A percentile compares a stretch with the other conserved stretches of the same genome.
Evolutionary conservation across 176 grass and related monocot species (phyloP).

Genomic region (Eleusine coracana): DNA sequence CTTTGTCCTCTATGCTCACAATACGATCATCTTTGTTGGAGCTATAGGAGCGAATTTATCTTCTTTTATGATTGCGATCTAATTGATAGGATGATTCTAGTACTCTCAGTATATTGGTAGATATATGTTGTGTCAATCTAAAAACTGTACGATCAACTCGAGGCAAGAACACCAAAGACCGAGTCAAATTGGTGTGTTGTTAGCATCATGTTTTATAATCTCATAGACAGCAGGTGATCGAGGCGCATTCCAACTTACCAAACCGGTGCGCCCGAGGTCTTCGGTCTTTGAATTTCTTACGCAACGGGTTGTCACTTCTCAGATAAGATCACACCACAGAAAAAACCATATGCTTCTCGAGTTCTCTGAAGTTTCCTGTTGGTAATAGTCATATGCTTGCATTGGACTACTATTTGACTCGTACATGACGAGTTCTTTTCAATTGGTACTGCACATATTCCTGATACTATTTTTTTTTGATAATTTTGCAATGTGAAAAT

Average conservation of each 20-base stretch:
- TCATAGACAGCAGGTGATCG: constrained; percentile 17
- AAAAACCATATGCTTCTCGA: neutral
- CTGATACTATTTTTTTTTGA: too few species aligned
- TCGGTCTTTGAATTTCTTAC: constrained; percentile 1
- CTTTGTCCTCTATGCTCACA: neutral
- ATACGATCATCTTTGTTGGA: neutral
- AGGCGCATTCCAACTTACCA: constrained; percentile 8
- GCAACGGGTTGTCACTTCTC: neutral
- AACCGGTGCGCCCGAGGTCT: neutral
- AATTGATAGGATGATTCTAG: neutral
- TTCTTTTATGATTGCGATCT: neutral
- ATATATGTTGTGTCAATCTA: neutral
- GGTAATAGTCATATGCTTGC: neutral
- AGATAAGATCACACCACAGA: neutral
- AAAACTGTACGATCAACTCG: neutral
- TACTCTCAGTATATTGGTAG: neutral
- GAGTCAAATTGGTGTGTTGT: neutral
- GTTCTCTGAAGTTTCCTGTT: constrained; percentile 29
- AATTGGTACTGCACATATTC: neutral
- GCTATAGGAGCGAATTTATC: neutral
- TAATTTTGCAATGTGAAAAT: neutral
- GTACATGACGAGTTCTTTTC: neutral
- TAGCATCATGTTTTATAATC: constrained; percentile 22
- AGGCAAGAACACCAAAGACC: constrained; percentile 3
- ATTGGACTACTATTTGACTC: neutral